Conservation (phyloP, 129 eudicot species). For the Flaveria robusta region DNA sequence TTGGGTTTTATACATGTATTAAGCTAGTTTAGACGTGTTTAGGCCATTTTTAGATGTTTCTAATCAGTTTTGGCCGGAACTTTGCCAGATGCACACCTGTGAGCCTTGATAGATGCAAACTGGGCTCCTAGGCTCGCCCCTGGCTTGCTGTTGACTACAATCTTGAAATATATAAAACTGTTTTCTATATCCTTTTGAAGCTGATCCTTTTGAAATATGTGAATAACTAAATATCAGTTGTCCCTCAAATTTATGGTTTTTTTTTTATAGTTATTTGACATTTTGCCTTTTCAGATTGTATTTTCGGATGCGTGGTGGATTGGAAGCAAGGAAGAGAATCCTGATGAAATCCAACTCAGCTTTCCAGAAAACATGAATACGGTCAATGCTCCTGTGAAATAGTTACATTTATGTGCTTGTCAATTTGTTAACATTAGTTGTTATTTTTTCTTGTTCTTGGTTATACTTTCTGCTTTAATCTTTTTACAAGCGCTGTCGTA, state of each 20-base stretch:
- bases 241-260: background rate
- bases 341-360: conserved; percentile 68
- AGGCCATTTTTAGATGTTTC: too few species aligned
- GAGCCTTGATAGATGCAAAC: too few species aligned
- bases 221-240: background rate
- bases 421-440: background rate
- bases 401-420: conserved; percentile 7
- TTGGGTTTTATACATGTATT: too few species aligned
- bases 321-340: conserved; percentile 85
- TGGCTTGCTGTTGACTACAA: too few species aligned
- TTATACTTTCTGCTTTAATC: background rate
- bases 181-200: conserved; percentile 6
- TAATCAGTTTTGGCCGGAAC: too few species aligned
- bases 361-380: conserved; percentile 72
- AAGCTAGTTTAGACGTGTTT: too few species aligned
- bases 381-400: conserved; percentile 43
- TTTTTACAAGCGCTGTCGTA: too few species aligned
- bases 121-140: too few species aligned
- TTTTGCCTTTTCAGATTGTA: conserved; percentile 60
- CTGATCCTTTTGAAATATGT: background rate
- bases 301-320: conserved; percentile 98
- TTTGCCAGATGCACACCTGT: too few species aligned
- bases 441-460: background rate
- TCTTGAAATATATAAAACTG: conserved; percentile 19
- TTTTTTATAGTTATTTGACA: background rate